Conservation (phyloP, 371 early-diverging fungal genomes). For the Mortierella sp. region DNA sequence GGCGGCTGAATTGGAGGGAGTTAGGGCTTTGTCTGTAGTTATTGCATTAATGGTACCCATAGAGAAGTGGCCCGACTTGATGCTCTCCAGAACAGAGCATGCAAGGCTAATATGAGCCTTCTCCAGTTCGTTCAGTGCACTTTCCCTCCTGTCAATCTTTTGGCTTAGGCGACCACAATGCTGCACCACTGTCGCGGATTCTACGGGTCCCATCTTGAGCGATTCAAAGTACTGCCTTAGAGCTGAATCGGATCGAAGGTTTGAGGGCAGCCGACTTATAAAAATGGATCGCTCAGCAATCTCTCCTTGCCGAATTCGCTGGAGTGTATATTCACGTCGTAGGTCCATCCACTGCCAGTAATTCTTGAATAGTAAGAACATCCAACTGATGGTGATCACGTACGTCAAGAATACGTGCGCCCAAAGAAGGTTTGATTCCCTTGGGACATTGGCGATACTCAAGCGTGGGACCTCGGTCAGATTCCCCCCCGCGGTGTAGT, state of each 20-base stretch:
- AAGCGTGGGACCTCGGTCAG: constrained; percentile 43
- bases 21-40: neutral
- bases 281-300: constrained; percentile 59
- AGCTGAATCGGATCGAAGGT: constrained; percentile 58
- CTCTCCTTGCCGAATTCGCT: constrained; percentile 55
- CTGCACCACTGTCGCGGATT: constrained; percentile 60
- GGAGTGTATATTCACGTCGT: constrained; percentile 58
- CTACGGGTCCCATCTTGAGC: constrained; percentile 63
- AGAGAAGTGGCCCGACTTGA: constrained; percentile 30
- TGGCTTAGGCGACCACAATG: constrained; percentile 48
- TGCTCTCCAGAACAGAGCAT: constrained; percentile 38
- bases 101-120: constrained; percentile 61
- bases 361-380: constrained; percentile 70
- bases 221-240: constrained; percentile 60
- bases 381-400: constrained; percentile 62
- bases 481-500: constrained; percentile 56
- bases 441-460: constrained; percentile 64
- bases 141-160: constrained; percentile 59
- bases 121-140: constrained; percentile 57
- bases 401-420: constrained; percentile 64
- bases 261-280: constrained; percentile 58
- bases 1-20: neutral
- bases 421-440: constrained; percentile 60
- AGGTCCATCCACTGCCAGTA: constrained; percentile 69
- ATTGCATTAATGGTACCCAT: neutral